Evolutionary conservation across 805 yeast species (phyloP), one percentile per base, ranked within the genome.

Genomic region (Spencermartinsiella europaea): DNA sequence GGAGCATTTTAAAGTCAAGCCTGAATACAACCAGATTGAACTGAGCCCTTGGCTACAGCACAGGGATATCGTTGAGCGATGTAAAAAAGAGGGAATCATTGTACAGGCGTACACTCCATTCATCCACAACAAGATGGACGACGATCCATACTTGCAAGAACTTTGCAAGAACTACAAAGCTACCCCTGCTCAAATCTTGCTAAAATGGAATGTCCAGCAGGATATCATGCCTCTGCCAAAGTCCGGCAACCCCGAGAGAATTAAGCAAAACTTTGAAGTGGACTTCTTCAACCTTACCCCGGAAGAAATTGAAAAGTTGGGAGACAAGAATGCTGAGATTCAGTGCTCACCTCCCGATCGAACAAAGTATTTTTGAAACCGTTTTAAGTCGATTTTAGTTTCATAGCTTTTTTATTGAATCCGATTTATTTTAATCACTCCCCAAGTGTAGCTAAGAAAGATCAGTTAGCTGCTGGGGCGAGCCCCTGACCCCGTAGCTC

Each of bases 41-140:
- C 74, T 86, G 39, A 85, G 86, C 50, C 95, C 93, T 15, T 86
- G 95, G 90, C 71, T 83, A 58, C 85, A 83, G 67, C 61, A 83
- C 56, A 66, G 71, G 44, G 80, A 81, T 42, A 67, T 83, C 51
- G 75, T 80, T 21, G 73, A 78, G 49, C 80, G 65, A 61, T 76
- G 80, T 54, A 66, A 69, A 21, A 60, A 71, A n/a, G 64, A 79
- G 46, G 79, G 70, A 38, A 71, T 85, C 22, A 60, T 71, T 5
- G 73, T 79, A 3, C 84, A 83, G 60, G 87, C 90, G 0, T 85
- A 74, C 62, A 77, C 87, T 4, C 91, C 93, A 14, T 72, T 85
- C 81, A 72, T 80, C 46, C 58, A 80, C 56, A 88, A 15, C 60
- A 77, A 79, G 57, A 62, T 81, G 40, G 42, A 44, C n/a, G 61